phyloP scores from a whole-genome alignment of 169 alveolate genomes.

The Blepharisma undulans region DNA sequence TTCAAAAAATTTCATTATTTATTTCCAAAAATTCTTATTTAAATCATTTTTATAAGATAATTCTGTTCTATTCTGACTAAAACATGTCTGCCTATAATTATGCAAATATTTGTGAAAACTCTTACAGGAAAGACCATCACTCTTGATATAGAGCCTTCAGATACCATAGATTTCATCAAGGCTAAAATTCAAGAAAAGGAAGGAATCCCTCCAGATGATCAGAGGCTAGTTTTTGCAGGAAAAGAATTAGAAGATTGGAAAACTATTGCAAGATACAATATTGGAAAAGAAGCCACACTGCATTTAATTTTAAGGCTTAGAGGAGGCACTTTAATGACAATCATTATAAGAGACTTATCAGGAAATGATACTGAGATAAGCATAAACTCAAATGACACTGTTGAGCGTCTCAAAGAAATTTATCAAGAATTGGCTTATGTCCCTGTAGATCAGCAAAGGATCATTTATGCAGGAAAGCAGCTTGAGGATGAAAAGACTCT shows the following conservation, averaged over 20 bases:
- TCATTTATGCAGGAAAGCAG: constrained; percentile 54
- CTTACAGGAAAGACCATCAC: constrained; percentile 47
- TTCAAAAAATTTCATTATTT: constrained; percentile 49
- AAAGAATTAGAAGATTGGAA: constrained; percentile 71
- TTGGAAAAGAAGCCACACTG: constrained; percentile 71
- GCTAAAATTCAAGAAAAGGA: constrained; percentile 71
- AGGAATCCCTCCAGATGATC: constrained; percentile 72
- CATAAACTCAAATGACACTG: constrained; percentile 39
- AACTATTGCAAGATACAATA: constrained; percentile 64
- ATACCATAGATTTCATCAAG: constrained; percentile 71
- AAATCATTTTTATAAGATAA: no score
- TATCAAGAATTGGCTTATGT: constrained; percentile 65
- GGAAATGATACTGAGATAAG: no score
- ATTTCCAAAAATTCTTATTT: neutral
- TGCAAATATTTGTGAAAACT: constrained; percentile 24
- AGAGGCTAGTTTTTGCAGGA: constrained; percentile 65
- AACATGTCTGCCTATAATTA: no score
- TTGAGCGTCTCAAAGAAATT: constrained; percentile 42
- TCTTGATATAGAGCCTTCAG: constrained; percentile 67
- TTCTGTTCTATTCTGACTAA: no score
- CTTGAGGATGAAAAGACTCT: constrained; percentile 55
- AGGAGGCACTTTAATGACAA: constrained; percentile 57
- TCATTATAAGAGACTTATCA: neutral
- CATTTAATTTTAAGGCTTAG: constrained; percentile 73
- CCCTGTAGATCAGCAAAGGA: constrained; percentile 41